phyloP scores from a whole-genome alignment of 805 yeast genomes.

The Sugiyamaella mastotermitis region DNA sequence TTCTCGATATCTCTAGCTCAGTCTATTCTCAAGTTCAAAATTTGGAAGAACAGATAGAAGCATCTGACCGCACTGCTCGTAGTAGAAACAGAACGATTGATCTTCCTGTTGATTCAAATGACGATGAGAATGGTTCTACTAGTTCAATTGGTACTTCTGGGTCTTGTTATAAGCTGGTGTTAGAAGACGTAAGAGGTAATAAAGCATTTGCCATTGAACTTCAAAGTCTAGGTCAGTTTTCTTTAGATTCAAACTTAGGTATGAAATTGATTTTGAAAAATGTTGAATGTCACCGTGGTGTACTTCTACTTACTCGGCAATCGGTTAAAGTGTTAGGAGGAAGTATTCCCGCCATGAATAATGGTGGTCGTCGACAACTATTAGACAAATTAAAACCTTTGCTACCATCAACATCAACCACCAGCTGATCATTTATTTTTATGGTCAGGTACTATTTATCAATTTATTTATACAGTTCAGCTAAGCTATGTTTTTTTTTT shows the following conservation, averaged over 20 bases:
- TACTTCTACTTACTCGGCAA: constrained; percentile 11
- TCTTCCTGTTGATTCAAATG: background rate
- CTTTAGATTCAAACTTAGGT: background rate
- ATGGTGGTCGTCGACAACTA: no score
- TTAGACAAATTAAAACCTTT: no score
- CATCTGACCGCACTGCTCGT: constrained; percentile 5
- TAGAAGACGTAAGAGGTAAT: constrained; percentile 18
- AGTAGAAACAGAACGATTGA: constrained; percentile 3
- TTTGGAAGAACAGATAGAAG: constrained; percentile 8
- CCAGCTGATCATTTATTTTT: no score
- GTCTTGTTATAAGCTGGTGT: constrained; percentile 9
- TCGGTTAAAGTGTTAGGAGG: constrained; percentile 12
- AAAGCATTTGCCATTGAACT: constrained; percentile 9
- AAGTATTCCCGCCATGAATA: no score
- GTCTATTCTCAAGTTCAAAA: constrained; percentile 27
- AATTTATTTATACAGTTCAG: no score
- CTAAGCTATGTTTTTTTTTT: background rate
- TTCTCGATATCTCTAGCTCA: constrained; percentile 22
- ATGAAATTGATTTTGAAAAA: constrained; percentile 4
- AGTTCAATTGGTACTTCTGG: background rate
- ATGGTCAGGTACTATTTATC: no score
- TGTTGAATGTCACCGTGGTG: constrained; percentile 12
- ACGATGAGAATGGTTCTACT: background rate
- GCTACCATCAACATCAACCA: no score
- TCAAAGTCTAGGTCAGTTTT: constrained; percentile 1